phyloP scores from a whole-genome alignment of 2,329 filamentous ascomycete genomes.

The Rugonectria rugulosa region DNA sequence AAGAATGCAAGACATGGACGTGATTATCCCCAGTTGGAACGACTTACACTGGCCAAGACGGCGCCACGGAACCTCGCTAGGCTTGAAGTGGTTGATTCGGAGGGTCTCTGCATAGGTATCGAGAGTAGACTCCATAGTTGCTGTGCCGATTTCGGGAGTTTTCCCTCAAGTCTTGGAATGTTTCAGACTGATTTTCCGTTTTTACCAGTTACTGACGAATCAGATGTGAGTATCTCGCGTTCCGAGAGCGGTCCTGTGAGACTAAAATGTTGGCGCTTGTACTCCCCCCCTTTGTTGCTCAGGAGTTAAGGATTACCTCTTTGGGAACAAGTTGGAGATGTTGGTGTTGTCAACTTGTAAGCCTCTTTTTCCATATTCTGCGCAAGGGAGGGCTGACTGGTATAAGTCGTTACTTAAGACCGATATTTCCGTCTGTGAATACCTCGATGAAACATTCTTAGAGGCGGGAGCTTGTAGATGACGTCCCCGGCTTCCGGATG shows the following conservation, averaged over 20 bases:
- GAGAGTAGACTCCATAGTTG: conserved; percentile 25
- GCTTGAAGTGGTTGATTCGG: conserved; percentile 32
- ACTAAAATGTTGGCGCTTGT: neutral
- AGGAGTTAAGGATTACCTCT: conserved; percentile 23
- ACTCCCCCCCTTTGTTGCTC: conserved; percentile 1
- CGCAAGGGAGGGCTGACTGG: too few species aligned
- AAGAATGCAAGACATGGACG: too few species aligned
- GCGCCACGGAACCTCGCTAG: conserved; percentile 30
- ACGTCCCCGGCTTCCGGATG: conserved; percentile 22
- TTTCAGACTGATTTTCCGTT: too few species aligned
- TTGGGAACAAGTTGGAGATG: neutral
- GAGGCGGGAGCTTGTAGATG: neutral
- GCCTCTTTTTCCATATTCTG: too few species aligned
- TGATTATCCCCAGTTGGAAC: neutral
- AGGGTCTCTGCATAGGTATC: conserved; percentile 28
- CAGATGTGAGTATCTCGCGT: too few species aligned
- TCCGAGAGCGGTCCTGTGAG: too few species aligned
- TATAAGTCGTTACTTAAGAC: conserved; percentile 21
- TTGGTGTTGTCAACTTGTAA: too few species aligned
- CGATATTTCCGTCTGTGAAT: conserved; percentile 21
- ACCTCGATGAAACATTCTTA: neutral
- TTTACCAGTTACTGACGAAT: too few species aligned
- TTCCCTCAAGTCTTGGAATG: neutral
- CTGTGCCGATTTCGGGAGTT: neutral
- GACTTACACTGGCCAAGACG: conserved; percentile 33